These are phyloP conservation scores for Globisporangium nagaii DNA, from an alignment of 352 stramenopile genomes.

Conservation along the genomic window DNA sequence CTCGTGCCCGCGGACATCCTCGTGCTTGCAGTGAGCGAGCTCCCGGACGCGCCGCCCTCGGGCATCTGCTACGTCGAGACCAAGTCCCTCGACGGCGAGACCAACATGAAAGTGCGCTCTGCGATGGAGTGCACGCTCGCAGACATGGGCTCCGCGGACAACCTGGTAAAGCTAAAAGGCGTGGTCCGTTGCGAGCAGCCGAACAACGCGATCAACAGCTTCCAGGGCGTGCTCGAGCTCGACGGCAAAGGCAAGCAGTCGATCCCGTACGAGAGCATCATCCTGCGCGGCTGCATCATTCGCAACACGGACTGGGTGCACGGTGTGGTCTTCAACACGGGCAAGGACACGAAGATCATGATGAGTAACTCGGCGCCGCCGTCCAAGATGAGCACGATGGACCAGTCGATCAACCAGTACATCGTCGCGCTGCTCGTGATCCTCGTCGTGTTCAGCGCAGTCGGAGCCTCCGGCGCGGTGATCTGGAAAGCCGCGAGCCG, in stretches of 20 bases:
- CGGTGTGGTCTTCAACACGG: conserved; percentile 92
- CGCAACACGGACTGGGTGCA: conserved; percentile 91
- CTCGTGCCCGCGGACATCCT: conserved; percentile 83
- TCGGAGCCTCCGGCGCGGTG: conserved; percentile 52
- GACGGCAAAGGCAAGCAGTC: conserved; percentile 40
- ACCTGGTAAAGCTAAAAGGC: conserved; percentile 49
- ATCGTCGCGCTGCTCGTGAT: conserved; percentile 63
- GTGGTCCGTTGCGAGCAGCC: conserved; percentile 72
- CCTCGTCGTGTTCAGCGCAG: conserved; percentile 56
- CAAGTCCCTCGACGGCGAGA: conserved; percentile 90
- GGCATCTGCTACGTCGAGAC: conserved; percentile 89
- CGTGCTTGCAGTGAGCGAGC: conserved; percentile 72
- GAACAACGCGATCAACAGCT: conserved; percentile 89
- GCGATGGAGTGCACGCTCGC: conserved; percentile 67
- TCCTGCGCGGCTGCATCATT: conserved; percentile 90
- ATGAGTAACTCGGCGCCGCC: conserved; percentile 75
- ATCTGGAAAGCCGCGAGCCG: conserved; percentile 39
- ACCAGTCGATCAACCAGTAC: conserved; percentile 77
- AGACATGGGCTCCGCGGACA: conserved; percentile 35
- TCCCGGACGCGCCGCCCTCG: conserved; percentile 43
- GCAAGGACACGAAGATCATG: conserved; percentile 92
- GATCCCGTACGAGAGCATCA: conserved; percentile 79
- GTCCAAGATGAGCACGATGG: conserved; percentile 87
- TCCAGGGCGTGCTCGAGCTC: conserved; percentile 81
- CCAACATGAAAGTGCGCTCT: conserved; percentile 90